Conservation (phyloP, 768 basidiomycete genomes). For the Asterophora lycoperdoides region DNA sequence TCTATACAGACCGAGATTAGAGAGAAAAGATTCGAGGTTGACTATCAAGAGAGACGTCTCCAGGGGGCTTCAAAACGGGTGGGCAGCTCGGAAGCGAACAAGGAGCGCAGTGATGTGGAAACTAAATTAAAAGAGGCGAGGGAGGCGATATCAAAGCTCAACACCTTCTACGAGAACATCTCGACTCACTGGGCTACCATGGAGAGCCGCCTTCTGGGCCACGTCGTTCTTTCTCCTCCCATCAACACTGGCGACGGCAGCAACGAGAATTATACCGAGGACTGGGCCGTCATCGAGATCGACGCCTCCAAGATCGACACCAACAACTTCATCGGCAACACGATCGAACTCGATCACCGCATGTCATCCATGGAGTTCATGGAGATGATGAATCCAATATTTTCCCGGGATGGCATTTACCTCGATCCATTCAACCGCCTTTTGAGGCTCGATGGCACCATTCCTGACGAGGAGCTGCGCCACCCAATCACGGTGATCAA, state of each 20-base stretch:
- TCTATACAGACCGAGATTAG: slow-evolving; percentile 16
- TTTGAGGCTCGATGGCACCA: slow-evolving; percentile 20
- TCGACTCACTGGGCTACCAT: slow-evolving; percentile 17
- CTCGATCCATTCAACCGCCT: slow-evolving; percentile 27
- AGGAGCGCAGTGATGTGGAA: background rate
- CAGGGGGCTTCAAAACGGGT: background rate
- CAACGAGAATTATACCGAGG: slow-evolving; percentile 20
- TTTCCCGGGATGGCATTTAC: slow-evolving; percentile 14
- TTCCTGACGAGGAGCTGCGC: slow-evolving; percentile 25
- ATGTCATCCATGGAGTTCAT: slow-evolving; percentile 9
- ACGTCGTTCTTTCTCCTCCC: slow-evolving; percentile 25
- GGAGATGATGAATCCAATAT: slow-evolving; percentile 14
- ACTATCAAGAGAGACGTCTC: slow-evolving; percentile 8
- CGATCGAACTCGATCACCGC: slow-evolving; percentile 23
- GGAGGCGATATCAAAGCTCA: slow-evolving; percentile 8
- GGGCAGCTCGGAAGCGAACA: slow-evolving; percentile 6
- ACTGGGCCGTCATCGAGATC: slow-evolving; percentile 23
- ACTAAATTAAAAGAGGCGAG: slow-evolving; percentile 6
- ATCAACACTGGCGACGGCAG: slow-evolving; percentile 2
- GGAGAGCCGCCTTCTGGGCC: slow-evolving; percentile 22
- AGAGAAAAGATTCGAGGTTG: background rate
- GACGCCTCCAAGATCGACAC: slow-evolving; percentile 18
- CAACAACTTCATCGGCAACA: slow-evolving; percentile 23
- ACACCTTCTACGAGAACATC: slow-evolving; percentile 19
- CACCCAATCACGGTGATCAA: slow-evolving; percentile 31